phyloP scores from a whole-genome alignment of 306 rosid genomes.

The Medicago lupulina region DNA sequence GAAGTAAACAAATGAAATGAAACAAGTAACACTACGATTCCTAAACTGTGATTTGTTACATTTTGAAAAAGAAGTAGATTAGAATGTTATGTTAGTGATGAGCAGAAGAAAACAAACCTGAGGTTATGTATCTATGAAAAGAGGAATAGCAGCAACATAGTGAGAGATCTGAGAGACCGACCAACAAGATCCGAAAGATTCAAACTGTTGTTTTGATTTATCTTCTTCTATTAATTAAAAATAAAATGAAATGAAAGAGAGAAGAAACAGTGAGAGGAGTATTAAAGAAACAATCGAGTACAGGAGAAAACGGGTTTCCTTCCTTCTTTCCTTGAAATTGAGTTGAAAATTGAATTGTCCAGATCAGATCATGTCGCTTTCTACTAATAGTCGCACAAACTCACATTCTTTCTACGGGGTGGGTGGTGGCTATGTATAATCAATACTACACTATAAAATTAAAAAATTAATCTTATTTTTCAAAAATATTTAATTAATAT shows the following conservation, averaged over 20 bases:
- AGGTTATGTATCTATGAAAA: conserved; percentile 39
- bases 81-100: neutral
- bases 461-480: too few species aligned
- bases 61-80: neutral
- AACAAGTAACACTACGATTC: too few species aligned
- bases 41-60: too few species aligned
- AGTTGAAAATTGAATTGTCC: conserved; percentile 32
- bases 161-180: conserved; percentile 59
- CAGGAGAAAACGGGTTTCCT: neutral
- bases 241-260: neutral
- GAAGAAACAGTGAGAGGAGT: too few species aligned
- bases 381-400: conserved; percentile 1
- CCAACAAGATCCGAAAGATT: conserved; percentile 63
- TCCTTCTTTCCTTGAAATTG: too few species aligned
- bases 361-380: conserved; percentile 41
- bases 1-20: conserved; percentile 43
- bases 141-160: conserved; percentile 2
- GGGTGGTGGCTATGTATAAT: neutral
- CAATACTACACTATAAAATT: too few species aligned
- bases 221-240: neutral
- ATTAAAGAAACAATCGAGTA: neutral
- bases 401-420: neutral
- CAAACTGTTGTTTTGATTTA: conserved; percentile 40
- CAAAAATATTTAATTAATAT: too few species aligned
- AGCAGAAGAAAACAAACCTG: too few species aligned